Base-by-base conservation (phyloP, 768 basidiomycete species). In the Calocybe cyanea region DNA sequence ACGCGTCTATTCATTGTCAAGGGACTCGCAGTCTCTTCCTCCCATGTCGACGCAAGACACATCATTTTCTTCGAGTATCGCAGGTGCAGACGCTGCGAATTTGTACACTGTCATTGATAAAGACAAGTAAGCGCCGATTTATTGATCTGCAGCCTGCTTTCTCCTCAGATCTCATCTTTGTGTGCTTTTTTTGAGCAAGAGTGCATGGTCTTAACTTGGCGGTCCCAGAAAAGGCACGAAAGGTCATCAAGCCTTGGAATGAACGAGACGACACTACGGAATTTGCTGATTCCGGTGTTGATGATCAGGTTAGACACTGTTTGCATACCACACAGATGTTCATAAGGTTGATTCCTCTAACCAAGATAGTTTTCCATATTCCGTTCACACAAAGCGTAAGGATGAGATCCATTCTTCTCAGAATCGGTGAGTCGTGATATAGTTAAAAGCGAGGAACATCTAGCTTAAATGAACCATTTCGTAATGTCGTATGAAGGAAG, bases 381-480 rank as follows among this genome's bases (percentile, higher is more conserved):
- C 87, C 90, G 0, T 92, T 92, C 68, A 75, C 74, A 0, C 76
- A 90, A 60, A 85, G 82, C 56, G 89, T 92, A 19, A 74, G 87
- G 37, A 61, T 92, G 34, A 78, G 79, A 49, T 88, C 89, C 14
- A 60, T 92, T 5, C 57, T 91, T 15, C 65, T 92, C 44, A 92
- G 92, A 61, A 63, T 88, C 35, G 90, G 89, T 87, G 58, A 53
- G 34, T 14, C 34, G 14, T 35, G n/a, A 35, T n/a, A 35, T 18
- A 14, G 25, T 5, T 28, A 6, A 28, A 6, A 28, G 5, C 25
- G 11, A 5, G 25, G 25, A 28, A 28, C 25, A 5, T 11, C 5
- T 28, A 28, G 11, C 25, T 28, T 11, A 35, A 14, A 6, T 35
- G 34, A 18, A 35, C 34, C 5, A n/a, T 5, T 14, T 8, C 31